Evolutionary conservation across 345 rosid genomes (phyloP).

Genomic region (Mercurialis annua): DNA sequence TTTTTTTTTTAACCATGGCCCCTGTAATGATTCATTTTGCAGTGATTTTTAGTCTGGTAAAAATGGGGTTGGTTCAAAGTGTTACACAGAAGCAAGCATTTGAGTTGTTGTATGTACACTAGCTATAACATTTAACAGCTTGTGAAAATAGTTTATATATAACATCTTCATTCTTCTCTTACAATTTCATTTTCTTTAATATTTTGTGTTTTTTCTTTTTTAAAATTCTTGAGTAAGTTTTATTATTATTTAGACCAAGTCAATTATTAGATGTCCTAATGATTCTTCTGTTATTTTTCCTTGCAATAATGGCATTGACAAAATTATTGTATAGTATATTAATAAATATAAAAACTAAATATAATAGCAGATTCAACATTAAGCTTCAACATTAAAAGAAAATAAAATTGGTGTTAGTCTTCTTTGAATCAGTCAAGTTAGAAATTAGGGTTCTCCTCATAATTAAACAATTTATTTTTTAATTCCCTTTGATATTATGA

Average conservation of each 20-base stretch:
- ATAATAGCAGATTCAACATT: too few relatives aligned
- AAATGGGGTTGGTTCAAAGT: conserved; percentile 24
- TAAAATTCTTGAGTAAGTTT: too few relatives aligned
- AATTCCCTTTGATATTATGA: too few relatives aligned
- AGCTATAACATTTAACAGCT: conserved; percentile 18
- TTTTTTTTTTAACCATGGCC: conserved; percentile 2
- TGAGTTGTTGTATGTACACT: conserved; percentile 40
- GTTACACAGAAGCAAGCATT: conserved; percentile 26
- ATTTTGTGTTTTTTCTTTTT: too few relatives aligned
- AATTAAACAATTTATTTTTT: too few relatives aligned
- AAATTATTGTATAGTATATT: neutral
- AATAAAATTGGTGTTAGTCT: neutral
- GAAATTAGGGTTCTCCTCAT: too few relatives aligned
- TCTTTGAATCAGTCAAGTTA: too few relatives aligned
- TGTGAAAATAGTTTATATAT: conserved; percentile 28
- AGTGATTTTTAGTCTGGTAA: conserved; percentile 14
- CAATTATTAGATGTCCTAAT: neutral
- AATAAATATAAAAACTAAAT: too few relatives aligned
- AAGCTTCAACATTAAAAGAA: too few relatives aligned
- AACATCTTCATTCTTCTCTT: neutral
- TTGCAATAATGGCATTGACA: neutral
- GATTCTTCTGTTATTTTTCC: neutral
- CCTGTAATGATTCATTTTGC: conserved; percentile 28
- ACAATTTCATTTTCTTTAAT: neutral
- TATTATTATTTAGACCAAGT: neutral